A percentile compares a stretch with the other conserved stretches of the same genome.
Conservation (phyloP, 2,329 filamentous ascomycete species). For the Aspergillus neoniger region DNA sequence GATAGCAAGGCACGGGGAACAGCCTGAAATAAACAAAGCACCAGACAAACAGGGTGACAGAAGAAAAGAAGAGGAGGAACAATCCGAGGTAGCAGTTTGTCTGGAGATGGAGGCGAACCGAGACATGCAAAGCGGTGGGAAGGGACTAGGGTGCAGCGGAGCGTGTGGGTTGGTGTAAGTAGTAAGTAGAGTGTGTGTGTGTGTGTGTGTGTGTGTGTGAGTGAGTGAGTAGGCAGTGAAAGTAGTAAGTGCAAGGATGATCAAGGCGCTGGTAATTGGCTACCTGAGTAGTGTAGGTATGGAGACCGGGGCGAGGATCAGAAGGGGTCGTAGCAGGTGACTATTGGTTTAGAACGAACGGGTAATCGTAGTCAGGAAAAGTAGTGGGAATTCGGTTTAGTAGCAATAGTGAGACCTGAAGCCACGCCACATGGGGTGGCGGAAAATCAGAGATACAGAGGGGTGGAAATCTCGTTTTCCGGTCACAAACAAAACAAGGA, state of each 20-base stretch:
- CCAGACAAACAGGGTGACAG: neutral
- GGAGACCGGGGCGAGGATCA: slow-evolving; percentile 6
- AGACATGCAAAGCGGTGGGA: slow-evolving; percentile 11
- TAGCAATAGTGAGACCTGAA: slow-evolving; percentile 14
- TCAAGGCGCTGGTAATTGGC: slow-evolving; percentile 1
- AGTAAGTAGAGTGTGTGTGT: neutral
- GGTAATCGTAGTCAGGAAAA: slow-evolving; percentile 13
- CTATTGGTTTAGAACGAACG: slow-evolving; percentile 22
- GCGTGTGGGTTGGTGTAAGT: neutral
- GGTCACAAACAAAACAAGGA: slow-evolving; percentile 1
- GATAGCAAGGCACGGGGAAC: slow-evolving; percentile 2
- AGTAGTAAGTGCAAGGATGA: neutral
- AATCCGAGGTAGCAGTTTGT: neutral
- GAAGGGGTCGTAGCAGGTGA: slow-evolving; percentile 9
- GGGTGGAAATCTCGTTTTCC: neutral
- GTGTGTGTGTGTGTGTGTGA: neutral
- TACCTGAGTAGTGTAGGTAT: neutral
- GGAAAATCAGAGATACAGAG: slow-evolving; percentile 1
- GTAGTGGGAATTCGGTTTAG: slow-evolving; percentile 7
- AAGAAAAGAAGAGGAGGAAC: slow-evolving; percentile 2
- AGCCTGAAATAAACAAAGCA: slow-evolving; percentile 10
- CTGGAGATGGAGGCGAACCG: slow-evolving; percentile 7
- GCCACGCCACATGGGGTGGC: slow-evolving; percentile 21
- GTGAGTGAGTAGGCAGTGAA: neutral
- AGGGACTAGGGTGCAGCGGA: neutral